Conservation (phyloP, 2,329 filamentous ascomycete genomes). For the Taxawa tesnikishii region DNA sequence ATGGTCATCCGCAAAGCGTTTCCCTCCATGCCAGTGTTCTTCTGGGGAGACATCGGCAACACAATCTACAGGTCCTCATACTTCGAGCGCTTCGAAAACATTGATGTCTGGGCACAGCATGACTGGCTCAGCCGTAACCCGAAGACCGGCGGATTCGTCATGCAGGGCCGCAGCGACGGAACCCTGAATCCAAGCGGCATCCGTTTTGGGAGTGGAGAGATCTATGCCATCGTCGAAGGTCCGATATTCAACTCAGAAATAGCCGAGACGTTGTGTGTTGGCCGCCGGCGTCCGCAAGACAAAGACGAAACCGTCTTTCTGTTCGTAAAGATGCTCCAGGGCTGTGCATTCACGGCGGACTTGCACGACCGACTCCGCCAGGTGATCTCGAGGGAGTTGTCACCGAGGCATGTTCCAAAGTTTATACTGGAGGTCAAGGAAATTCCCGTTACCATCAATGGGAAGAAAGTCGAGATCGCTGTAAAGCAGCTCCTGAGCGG, state of each 20-base stretch:
- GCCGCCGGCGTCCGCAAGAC: constrained; percentile 22
- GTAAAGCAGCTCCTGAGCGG: constrained; percentile 31
- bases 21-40: constrained; percentile 33
- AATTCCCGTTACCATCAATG: constrained; percentile 33
- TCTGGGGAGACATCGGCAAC: constrained; percentile 30
- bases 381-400: constrained; percentile 16
- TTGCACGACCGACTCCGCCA: constrained; percentile 13
- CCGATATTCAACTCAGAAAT: constrained; percentile 24
- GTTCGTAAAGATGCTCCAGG: constrained; percentile 23
- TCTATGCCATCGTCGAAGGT: constrained; percentile 35
- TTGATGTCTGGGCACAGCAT: constrained; percentile 35
- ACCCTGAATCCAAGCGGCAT: constrained; percentile 36
- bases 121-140: constrained; percentile 33
- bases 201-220: constrained; percentile 33
- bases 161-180: constrained; percentile 34
- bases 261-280: constrained; percentile 26
- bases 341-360: constrained; percentile 14
- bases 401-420: constrained; percentile 27
- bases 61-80: constrained; percentile 32
- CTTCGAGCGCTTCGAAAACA: constrained; percentile 29
- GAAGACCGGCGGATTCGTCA: constrained; percentile 26
- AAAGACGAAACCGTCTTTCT: constrained; percentile 27
- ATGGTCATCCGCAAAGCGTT: constrained; percentile 34
- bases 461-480: constrained; percentile 33
- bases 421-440: constrained; percentile 26